Evolutionary conservation across 306 rosid species (phyloP).

Genomic region (Sesbania bispinosa): DNA sequence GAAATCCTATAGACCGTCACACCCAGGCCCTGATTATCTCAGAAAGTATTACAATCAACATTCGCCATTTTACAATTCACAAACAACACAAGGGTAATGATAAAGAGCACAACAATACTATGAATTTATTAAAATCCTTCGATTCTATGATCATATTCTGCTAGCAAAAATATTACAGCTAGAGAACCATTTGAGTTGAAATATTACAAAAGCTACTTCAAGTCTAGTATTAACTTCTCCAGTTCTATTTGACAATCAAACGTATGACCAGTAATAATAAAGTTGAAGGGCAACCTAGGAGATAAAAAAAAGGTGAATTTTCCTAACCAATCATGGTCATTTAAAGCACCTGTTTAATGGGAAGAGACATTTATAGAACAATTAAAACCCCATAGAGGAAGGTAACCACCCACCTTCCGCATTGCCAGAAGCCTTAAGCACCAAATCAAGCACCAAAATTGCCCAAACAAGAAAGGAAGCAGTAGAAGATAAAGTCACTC

Average conservation of each 20-base stretch:
- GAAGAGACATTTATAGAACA: conserved; percentile 18
- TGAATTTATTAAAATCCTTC: no score
- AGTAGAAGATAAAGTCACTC: conserved; percentile 31
- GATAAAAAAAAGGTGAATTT: conserved; percentile 25
- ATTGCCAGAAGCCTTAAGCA: conserved; percentile 49
- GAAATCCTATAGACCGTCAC: background rate
- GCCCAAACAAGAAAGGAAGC: conserved; percentile 43
- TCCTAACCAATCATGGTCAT: conserved; percentile 1
- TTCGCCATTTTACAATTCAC: background rate
- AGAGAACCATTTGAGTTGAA: no score
- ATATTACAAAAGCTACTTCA: conserved; percentile 25
- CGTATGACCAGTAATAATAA: background rate
- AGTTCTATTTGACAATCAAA: conserved; percentile 15
- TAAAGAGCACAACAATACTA: background rate
- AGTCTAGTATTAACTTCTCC: conserved; percentile 11
- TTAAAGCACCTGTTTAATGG: conserved; percentile 2
- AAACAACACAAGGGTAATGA: background rate
- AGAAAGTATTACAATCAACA: background rate
- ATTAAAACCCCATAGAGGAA: conserved; percentile 5
- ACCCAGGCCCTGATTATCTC: background rate
- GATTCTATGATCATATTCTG: conserved; percentile 17
- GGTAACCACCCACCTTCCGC: conserved; percentile 63
- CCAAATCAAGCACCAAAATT: conserved; percentile 50
- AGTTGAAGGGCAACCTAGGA: conserved; percentile 24
- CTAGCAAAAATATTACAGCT: background rate